Evolutionary conservation across 768 basidiomycete species (phyloP).

Genomic region (Cystobasidium tubakii): DNA sequence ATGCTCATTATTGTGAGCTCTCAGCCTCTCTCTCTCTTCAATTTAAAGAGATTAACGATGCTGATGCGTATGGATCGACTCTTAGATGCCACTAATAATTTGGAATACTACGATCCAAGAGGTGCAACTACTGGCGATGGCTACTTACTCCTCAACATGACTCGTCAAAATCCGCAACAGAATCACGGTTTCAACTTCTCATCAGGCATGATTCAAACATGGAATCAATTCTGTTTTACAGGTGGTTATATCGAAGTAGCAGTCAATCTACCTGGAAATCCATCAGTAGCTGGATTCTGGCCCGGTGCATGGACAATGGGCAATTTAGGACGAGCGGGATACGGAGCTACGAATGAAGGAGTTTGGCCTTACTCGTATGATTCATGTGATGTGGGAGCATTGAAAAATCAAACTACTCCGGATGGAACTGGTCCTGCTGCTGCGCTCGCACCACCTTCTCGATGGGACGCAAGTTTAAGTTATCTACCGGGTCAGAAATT

Average conservation of each 20-base stretch:
- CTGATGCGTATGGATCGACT: no score
- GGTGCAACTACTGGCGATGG: conserved; percentile 67
- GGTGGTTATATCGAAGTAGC: conserved; percentile 70
- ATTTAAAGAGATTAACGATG: no score
- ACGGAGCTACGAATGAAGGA: conserved; percentile 83
- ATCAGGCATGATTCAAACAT: conserved; percentile 55
- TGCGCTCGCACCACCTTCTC: conserved; percentile 49
- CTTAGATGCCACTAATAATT: conserved; percentile 20
- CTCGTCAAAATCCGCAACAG: conserved; percentile 48
- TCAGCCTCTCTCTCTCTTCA: conserved; percentile 55
- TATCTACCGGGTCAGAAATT: conserved; percentile 82
- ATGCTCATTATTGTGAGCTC: conserved; percentile 53
- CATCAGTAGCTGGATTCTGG: conserved; percentile 61
- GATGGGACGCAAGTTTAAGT: conserved; percentile 54
- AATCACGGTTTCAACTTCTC: conserved; percentile 77
- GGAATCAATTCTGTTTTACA: conserved; percentile 94
- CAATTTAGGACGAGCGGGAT: conserved; percentile 79
- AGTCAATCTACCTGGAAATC: conserved; percentile 51
- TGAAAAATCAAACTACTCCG: conserved; percentile 66
- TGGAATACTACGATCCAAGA: conserved; percentile 72
- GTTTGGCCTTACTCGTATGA: conserved; percentile 64
- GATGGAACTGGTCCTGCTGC: conserved; percentile 58
- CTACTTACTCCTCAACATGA: conserved; percentile 51
- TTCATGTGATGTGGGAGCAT: conserved; percentile 76
- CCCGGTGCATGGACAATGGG: conserved; percentile 84